Evolutionary conservation across 2,329 filamentous ascomycete genomes (phyloP), one percentile per base, ranked within the genome.

Genomic region (Apiospora saccharicola): DNA sequence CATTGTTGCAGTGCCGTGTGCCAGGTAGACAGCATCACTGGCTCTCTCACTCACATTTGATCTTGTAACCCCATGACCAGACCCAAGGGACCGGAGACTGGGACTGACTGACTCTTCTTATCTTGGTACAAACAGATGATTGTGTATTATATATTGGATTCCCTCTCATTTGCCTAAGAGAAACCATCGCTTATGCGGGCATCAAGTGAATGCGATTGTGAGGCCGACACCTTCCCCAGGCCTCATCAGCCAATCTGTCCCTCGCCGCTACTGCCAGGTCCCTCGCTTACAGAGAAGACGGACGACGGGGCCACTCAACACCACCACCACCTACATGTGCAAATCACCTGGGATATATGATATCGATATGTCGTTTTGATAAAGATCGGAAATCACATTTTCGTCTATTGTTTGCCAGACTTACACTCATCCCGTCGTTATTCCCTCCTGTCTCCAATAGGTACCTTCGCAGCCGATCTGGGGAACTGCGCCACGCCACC

Each of bases 201-300:
- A 41, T 41, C 57, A 41, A 64, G 57, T 64, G 57, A 64, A 64
- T 64, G 57, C 57, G 57, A 41, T 41, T 64, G 34, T 41, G 57
- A 64, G 57, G 57, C 57, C 30, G n/a, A 22, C 57, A n/a, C n/a
- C 34, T 41, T 24, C 16, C 22, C 57, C 57, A 41, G 53, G 53
- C 26, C 53, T 61, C 53, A 57, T 34, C 53, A 41, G 34, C 37
- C 47, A 19, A 51, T 10, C n/a, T 51, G 47, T 51, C 26, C 26
- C 24, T 57, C 26, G 26, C 16, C 22, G 19, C 43, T 44, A 13
- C 43, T 44, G 43, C 14, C 26, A 34, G 51, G 26, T 57, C 51
- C 51, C 12, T 34, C 51, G 51, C 51, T 57, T 57, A 57, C 26
- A 57, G 51, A 57, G 26, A n/a, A n/a, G 47, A 49, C 49, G 49